These are phyloP conservation scores for Pyricularia sp. DNA, from an alignment of 2,329 filamentous ascomycete genomes.

Conservation along the genomic window DNA sequence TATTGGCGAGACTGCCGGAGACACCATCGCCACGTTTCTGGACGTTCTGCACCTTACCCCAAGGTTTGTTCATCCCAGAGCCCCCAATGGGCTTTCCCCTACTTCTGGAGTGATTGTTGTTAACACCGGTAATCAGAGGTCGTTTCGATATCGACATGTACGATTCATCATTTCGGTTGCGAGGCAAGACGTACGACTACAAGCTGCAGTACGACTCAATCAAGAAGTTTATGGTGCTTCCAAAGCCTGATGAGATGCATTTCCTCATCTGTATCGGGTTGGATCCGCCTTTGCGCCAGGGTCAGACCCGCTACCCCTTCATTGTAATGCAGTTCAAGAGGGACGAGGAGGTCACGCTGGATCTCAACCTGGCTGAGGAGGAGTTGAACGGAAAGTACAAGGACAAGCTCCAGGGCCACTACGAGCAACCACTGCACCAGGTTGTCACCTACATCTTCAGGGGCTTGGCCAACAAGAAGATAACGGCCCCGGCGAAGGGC, in stretches of 20 bases:
- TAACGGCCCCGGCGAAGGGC: conserved; percentile 87
- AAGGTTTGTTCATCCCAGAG: conserved; percentile 40
- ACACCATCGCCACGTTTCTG: conserved; percentile 94
- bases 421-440: conserved; percentile 87
- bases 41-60: conserved; percentile 96
- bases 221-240: conserved; percentile 98
- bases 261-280: conserved; percentile 90
- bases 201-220: conserved; percentile 98
- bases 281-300: conserved; percentile 90
- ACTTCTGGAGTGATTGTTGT: conserved; percentile 12
- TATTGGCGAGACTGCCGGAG: conserved; percentile 97
- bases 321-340: conserved; percentile 98
- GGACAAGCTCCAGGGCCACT: conserved; percentile 78
- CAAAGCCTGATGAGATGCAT: conserved; percentile 97
- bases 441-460: conserved; percentile 95
- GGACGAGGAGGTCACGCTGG: conserved; percentile 93
- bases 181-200: conserved; percentile 99
- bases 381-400: conserved; percentile 77
- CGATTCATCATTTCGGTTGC: conserved; percentile 90
- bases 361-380: conserved; percentile 92
- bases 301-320: conserved; percentile 96
- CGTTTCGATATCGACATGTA: conserved; percentile 99
- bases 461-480: conserved; percentile 88
- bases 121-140: conserved; percentile 50
- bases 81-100: background rate